Evolutionary conservation across 2,329 filamentous ascomycete species (phyloP).

Genomic region (Emmonsiellopsis sp.): DNA sequence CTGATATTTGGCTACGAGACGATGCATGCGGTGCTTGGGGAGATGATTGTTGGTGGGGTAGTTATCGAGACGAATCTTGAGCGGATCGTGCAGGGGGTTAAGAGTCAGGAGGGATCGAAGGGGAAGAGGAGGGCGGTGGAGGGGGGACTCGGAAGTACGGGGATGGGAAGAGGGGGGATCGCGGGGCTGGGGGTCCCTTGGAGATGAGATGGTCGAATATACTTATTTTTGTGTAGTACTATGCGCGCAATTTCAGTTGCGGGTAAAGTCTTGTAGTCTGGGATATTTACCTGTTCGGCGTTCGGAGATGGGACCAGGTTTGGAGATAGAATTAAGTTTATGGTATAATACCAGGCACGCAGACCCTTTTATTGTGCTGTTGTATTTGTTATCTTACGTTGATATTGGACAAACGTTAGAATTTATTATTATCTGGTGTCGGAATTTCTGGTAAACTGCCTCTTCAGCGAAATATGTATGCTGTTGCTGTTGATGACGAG

Average conservation of each 20-base stretch:
- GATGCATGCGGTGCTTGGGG: constrained; percentile 76
- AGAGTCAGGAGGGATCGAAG: constrained; percentile 36
- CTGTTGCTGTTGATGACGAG: no score
- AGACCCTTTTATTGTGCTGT: no score
- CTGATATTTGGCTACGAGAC: constrained; percentile 99
- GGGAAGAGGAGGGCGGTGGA: constrained; percentile 38
- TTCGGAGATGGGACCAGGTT: neutral
- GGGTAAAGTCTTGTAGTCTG: no score
- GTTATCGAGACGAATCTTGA: constrained; percentile 89
- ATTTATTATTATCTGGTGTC: no score
- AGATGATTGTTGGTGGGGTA: constrained; percentile 93
- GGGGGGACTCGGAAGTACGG: constrained; percentile 30
- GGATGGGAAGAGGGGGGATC: constrained; percentile 27
- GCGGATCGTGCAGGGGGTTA: constrained; percentile 77
- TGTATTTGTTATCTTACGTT: no score
- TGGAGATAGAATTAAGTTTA: no score
- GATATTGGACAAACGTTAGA: no score
- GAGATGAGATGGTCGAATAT: constrained; percentile 13
- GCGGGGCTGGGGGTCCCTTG: constrained; percentile 33
- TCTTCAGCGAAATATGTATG: no score
- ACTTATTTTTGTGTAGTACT: neutral
- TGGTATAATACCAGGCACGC: no score
- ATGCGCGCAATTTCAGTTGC: no score
- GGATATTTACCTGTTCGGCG: neutral
- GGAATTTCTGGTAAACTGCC: no score